phyloP scores from a whole-genome alignment of 345 rosid genomes.

The Populus pruinosa region DNA sequence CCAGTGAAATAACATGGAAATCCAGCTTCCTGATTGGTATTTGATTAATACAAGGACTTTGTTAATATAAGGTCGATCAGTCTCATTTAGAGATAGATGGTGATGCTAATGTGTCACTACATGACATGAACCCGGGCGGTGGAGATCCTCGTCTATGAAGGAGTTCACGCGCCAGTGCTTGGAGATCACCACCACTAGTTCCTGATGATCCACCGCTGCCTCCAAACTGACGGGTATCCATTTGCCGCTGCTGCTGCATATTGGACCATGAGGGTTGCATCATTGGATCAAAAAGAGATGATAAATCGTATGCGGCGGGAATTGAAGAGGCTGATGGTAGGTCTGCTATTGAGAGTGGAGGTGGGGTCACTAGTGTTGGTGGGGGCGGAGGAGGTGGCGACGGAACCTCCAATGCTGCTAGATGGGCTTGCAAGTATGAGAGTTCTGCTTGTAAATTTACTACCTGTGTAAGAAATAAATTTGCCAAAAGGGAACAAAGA shows the following conservation, averaged over 20 bases:
- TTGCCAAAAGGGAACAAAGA: neutral
- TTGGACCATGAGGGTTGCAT: constrained; percentile 57
- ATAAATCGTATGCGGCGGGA: constrained; percentile 56
- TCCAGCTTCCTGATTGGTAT: constrained; percentile 18
- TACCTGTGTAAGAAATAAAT: constrained; percentile 13
- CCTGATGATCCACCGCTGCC: constrained; percentile 31
- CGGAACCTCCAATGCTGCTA: constrained; percentile 23
- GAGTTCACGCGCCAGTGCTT: constrained; percentile 76
- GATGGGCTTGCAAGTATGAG: constrained; percentile 24
- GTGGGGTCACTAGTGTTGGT: constrained; percentile 19
- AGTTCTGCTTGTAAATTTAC: constrained; percentile 34
- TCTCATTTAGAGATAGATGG: constrained; percentile 49
- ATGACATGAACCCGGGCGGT: constrained; percentile 34
- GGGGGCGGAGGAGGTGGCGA: constrained; percentile 28
- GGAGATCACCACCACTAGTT: constrained; percentile 49
- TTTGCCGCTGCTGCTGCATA: constrained; percentile 48
- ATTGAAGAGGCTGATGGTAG: constrained; percentile 54
- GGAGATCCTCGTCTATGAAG: constrained; percentile 66
- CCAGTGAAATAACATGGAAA: constrained; percentile 17
- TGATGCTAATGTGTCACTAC: constrained; percentile 49
- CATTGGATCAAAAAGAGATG: constrained; percentile 70
- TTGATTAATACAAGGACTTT: constrained; percentile 14
- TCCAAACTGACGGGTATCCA: constrained; percentile 63
- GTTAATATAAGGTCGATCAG: constrained; percentile 17
- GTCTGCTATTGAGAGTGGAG: constrained; percentile 68